A percentile compares a stretch with the other conserved stretches of the same genome.
Evolutionary conservation across 768 basidiomycete genomes (phyloP).

Genomic region (Termitomyces sp.): DNA sequence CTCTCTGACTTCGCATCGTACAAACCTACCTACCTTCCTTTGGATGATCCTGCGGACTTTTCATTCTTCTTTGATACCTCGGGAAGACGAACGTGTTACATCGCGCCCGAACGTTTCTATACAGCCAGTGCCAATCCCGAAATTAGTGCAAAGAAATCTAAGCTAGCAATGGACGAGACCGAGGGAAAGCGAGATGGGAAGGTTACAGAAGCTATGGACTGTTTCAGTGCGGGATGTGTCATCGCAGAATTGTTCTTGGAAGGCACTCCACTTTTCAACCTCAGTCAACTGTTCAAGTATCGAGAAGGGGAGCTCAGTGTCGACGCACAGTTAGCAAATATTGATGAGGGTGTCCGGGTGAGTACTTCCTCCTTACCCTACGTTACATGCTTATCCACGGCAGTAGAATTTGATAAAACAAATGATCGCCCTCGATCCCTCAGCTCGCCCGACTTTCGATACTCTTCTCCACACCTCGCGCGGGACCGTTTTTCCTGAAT

Average conservation of each 20-base stretch:
- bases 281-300: slow-evolving; percentile 95
- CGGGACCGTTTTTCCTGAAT: slow-evolving; percentile 82
- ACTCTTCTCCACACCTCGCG: slow-evolving; percentile 70
- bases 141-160: slow-evolving; percentile 65
- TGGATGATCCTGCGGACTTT: slow-evolving; percentile 96
- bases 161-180: slow-evolving; percentile 45
- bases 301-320: slow-evolving; percentile 80
- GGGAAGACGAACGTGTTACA: slow-evolving; percentile 88
- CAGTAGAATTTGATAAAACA: slow-evolving; percentile 78
- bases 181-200: slow-evolving; percentile 72
- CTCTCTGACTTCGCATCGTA: slow-evolving; percentile 93
- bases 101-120: slow-evolving; percentile 96
- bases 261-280: slow-evolving; percentile 87
- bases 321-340: slow-evolving; percentile 63
- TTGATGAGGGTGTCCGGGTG: slow-evolving; percentile 80
- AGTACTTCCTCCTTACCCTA: slow-evolving; percentile 23
- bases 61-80: slow-evolving; percentile 98
- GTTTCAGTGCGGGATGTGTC: slow-evolving; percentile 93
- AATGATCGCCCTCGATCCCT: slow-evolving; percentile 85
- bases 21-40: slow-evolving; percentile 93
- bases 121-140: slow-evolving; percentile 65
- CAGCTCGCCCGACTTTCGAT: slow-evolving; percentile 78
- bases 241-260: slow-evolving; percentile 95
- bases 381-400: slow-evolving; percentile 20
- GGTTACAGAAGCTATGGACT: slow-evolving; percentile 96